Evolutionary conservation across 163 green algal genomes (phyloP).

Genomic region (Scenedesmus sp.): DNA sequence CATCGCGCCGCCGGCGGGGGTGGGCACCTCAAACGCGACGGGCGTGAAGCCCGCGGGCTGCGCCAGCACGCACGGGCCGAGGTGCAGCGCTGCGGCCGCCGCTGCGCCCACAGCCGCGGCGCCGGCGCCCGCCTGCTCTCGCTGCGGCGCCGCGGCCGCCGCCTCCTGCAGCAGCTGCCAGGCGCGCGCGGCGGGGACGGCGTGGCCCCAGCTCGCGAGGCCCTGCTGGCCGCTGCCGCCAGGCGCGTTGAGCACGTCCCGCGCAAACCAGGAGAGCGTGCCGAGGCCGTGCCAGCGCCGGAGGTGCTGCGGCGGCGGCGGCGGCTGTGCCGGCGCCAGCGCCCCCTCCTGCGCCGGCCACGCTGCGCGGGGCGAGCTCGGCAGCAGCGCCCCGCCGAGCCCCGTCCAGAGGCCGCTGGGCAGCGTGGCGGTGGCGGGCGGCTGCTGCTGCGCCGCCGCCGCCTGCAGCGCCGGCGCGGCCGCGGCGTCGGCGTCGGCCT

Average conservation of each 20-base stretch:
- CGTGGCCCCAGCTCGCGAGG: neutral
- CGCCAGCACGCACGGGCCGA: neutral
- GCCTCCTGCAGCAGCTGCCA: constrained; percentile 16
- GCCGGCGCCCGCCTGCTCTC: neutral
- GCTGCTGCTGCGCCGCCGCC: constrained; percentile 6
- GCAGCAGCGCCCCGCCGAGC: constrained; percentile 17
- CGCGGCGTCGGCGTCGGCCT: neutral
- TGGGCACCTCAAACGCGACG: constrained; percentile 29
- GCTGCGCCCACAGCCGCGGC: constrained; percentile 1
- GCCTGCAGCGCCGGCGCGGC: constrained; percentile 5
- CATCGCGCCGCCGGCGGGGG: neutral
- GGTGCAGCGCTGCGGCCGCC: neutral
- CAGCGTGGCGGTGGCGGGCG: constrained; percentile 3
- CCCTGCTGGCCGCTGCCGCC: neutral
- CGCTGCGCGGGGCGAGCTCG: neutral
- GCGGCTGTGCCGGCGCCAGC: neutral
- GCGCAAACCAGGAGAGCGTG: constrained; percentile 29
- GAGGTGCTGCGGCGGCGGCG: constrained; percentile 9
- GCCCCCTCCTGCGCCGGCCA: neutral
- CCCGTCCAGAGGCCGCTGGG: constrained; percentile 34
- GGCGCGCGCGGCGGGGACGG: constrained; percentile 2
- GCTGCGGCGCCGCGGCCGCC: neutral
- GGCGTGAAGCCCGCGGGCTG: neutral
- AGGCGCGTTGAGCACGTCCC: neutral
- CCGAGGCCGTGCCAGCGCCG: constrained; percentile 34